Evolutionary conservation across 495 filamentous ascomycete genomes (phyloP).

Genomic region (Penicillium dipodomyicola): DNA sequence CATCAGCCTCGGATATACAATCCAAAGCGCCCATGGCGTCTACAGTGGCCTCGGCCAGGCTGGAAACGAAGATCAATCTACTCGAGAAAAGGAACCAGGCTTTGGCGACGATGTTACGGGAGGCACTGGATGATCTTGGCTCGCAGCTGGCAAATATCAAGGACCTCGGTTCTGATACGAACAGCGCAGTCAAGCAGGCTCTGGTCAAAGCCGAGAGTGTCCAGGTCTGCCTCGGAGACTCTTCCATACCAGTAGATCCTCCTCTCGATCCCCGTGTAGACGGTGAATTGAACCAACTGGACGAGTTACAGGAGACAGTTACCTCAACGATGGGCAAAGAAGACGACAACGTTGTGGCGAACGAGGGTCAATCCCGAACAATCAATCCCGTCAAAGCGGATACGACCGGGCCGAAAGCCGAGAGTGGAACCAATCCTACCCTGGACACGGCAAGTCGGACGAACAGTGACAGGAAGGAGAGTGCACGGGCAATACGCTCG

Average conservation of each 20-base stretch:
- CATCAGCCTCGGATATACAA: slow-evolving; percentile 1
- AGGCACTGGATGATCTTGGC: slow-evolving; percentile 65
- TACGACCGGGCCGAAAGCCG: slow-evolving; percentile 9
- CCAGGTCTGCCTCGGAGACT: slow-evolving; percentile 71
- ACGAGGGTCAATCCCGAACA: slow-evolving; percentile 9
- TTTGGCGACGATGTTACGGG: slow-evolving; percentile 70
- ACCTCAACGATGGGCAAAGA: background rate
- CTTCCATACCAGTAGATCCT: slow-evolving; percentile 48
- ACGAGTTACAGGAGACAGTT: background rate
- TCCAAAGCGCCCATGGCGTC: background rate
- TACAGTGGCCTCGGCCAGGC: slow-evolving; percentile 16
- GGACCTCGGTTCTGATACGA: slow-evolving; percentile 45
- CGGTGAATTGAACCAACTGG: slow-evolving; percentile 4
- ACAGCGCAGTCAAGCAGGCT: slow-evolving; percentile 42
- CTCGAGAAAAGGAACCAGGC: slow-evolving; percentile 69
- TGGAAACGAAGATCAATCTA: slow-evolving; percentile 37
- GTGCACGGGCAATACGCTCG: slow-evolving; percentile 9
- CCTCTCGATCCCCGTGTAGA: slow-evolving; percentile 9
- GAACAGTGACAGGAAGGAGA: slow-evolving; percentile 13
- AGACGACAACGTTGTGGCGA: slow-evolving; percentile 1
- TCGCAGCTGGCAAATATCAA: slow-evolving; percentile 46
- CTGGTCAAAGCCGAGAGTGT: slow-evolving; percentile 75
- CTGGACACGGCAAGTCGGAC: slow-evolving; percentile 10
- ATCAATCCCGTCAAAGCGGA: slow-evolving; percentile 4
- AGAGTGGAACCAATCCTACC: slow-evolving; percentile 18